Conservation (phyloP, 192 early-diverging fungal species). For the Borealophlyctis nickersoniae region DNA sequence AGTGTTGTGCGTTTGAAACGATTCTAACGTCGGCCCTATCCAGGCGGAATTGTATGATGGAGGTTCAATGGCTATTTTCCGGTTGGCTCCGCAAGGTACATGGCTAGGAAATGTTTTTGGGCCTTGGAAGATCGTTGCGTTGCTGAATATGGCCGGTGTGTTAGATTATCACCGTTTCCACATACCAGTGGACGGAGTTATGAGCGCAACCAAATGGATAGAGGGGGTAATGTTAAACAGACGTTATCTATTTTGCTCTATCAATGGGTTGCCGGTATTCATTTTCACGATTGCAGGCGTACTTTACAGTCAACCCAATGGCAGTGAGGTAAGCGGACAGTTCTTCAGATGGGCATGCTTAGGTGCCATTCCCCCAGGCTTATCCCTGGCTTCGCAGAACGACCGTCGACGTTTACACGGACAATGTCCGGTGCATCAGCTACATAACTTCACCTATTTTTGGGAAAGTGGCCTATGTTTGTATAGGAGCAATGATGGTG, state of each 20-base stretch:
- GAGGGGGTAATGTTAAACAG: constrained; percentile 34
- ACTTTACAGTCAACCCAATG: constrained; percentile 85
- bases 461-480: constrained; percentile 66
- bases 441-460: constrained; percentile 61
- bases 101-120: no score
- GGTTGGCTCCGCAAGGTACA: constrained; percentile 72
- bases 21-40: background rate
- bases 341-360: background rate
- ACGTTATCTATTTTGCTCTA: no score
- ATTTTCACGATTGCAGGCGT: constrained; percentile 38
- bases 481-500: constrained; percentile 84
- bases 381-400: constrained; percentile 24
- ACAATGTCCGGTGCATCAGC: constrained; percentile 68
- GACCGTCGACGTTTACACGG: constrained; percentile 71
- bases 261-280: no score
- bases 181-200: constrained; percentile 61
- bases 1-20: background rate
- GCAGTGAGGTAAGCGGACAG: constrained; percentile 56
- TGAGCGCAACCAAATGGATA: constrained; percentile 52
- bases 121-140: no score
- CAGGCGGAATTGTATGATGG: constrained; percentile 50
- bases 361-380: no score
- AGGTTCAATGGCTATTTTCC: constrained; percentile 66
- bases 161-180: constrained; percentile 78
- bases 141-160: no score